A percentile compares a stretch with the other conserved stretches of the same genome.
phyloP scores from a whole-genome alignment of 2,329 filamentous ascomycete genomes.

The Ramularia collo-cygni region DNA sequence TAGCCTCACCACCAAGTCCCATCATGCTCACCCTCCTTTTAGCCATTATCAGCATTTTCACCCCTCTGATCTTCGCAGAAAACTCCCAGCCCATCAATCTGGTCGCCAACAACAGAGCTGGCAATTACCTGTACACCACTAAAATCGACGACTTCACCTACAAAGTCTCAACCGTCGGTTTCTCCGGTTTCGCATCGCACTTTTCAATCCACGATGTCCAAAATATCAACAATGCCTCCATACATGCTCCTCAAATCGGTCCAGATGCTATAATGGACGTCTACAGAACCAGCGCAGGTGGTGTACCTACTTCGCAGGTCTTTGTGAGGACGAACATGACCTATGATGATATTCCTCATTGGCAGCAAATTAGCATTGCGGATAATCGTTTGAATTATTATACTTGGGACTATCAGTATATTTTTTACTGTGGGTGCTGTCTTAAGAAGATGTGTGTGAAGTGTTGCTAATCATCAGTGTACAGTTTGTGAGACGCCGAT shows the following conservation, averaged over 20 bases:
- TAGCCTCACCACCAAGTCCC: background rate
- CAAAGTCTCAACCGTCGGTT: background rate
- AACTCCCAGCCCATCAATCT: background rate
- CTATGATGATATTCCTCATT: background rate
- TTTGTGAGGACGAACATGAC: background rate
- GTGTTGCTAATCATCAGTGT: background rate
- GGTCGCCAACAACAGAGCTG: too few relatives aligned
- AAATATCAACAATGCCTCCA: slow-evolving; percentile 1
- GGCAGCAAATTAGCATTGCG: background rate
- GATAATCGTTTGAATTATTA: background rate
- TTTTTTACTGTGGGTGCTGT: background rate
- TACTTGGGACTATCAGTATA: background rate
- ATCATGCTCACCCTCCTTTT: background rate
- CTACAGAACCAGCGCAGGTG: background rate
- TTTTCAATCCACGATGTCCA: background rate
- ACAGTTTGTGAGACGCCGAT: background rate
- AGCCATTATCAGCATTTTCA: background rate
- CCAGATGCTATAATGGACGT: background rate
- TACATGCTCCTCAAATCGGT: background rate
- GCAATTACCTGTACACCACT: background rate
- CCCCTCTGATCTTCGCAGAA: background rate
- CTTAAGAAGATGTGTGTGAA: background rate
- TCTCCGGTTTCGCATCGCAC: background rate
- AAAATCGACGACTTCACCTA: background rate
- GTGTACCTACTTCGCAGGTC: background rate